Base-by-base conservation (phyloP, 2,329 filamentous ascomycete genomes). In the Exophiala mesophila region DNA sequence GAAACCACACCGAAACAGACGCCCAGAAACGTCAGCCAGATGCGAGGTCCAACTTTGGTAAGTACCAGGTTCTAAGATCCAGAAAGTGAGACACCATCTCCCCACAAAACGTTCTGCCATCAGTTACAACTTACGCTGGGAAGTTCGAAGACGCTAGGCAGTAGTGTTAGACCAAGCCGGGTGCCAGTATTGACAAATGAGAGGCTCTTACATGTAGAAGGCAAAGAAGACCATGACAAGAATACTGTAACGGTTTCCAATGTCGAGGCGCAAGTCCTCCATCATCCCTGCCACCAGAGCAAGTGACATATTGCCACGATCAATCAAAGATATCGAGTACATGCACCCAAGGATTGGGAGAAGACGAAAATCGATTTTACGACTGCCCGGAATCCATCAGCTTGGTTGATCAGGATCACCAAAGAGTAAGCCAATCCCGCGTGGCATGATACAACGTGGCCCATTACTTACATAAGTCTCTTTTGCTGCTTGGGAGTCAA, bases 251-350 rank as follows among this genome's bases (percentile, higher is more conserved):
- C 23, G 29, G 6, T 34, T 15, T 18, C 30, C 30, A 3, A 13
- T 41, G 2, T 28, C 41, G 4, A 48, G 18, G 8, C 38, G 29
- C 19, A 44, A 26, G 26, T 48, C 45, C 28, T 48, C 24, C 21
- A 39, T 29, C 45, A 48, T 48, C 16, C 45, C 45, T 8, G 44
- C 23, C n/a, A 48, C 45, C 23, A 44, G 44, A 8, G 45, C 45
- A n/a, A 9, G 15, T 3, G 40, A 40, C 13, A 47, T 47, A 17
- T 47, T 47, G 36, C 44, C 44, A 4, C 45, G 45, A 32, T 47
- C 45, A n/a, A 47, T 43, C 31, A 43, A 40, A 10, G 40, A 43
- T 8, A 44, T 20, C 2, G 35, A 31, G 17, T 44, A 44, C 16
- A 42, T 37, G 8, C 32, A 24, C n/a, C 39, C 31, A 20, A 47